Conservation (phyloP, 1,284 basidiomycete genomes). For the Trichosporon inkin region DNA sequence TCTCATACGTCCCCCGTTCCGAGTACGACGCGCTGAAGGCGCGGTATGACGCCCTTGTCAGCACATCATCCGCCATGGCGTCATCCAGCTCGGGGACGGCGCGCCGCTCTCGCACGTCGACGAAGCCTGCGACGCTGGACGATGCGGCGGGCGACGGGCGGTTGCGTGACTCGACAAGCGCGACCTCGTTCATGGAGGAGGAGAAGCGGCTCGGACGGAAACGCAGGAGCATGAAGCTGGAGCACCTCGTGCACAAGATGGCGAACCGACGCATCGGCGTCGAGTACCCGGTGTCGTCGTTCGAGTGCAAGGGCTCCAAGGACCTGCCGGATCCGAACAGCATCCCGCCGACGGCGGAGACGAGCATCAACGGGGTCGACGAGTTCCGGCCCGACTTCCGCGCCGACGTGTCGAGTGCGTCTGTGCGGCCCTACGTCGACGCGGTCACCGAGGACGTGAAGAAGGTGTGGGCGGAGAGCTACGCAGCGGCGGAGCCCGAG, state of each 20-base stretch:
- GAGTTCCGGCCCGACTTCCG: constrained; percentile 44
- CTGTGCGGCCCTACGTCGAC: constrained; percentile 39
- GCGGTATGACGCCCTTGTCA: constrained; percentile 34
- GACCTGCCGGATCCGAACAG: constrained; percentile 38
- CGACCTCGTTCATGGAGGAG: constrained; percentile 19
- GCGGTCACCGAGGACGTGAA: constrained; percentile 34
- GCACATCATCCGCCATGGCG: constrained; percentile 15
- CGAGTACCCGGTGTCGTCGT: constrained; percentile 38
- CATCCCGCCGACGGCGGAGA: constrained; percentile 25
- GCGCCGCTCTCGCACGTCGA: constrained; percentile 12
- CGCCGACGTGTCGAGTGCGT: constrained; percentile 23
- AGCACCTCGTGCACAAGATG: constrained; percentile 48
- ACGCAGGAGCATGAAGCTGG: constrained; percentile 43
- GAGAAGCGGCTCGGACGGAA: constrained; percentile 27
- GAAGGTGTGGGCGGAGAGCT: constrained; percentile 29
- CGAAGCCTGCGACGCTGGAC: constrained; percentile 11
- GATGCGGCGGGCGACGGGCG: constrained; percentile 13
- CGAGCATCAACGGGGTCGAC: constrained; percentile 35
- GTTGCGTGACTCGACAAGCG: constrained; percentile 11
- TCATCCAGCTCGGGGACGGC: background rate
- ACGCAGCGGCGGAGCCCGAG: constrained; percentile 28
- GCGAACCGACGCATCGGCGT: constrained; percentile 47
- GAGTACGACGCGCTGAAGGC: constrained; percentile 43
- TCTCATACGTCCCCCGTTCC: constrained; percentile 28
- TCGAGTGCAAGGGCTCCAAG: constrained; percentile 34